Evolutionary conservation across 2,329 filamentous ascomycete species (phyloP).

Genomic region (Chrysoporthe austroafricana): DNA sequence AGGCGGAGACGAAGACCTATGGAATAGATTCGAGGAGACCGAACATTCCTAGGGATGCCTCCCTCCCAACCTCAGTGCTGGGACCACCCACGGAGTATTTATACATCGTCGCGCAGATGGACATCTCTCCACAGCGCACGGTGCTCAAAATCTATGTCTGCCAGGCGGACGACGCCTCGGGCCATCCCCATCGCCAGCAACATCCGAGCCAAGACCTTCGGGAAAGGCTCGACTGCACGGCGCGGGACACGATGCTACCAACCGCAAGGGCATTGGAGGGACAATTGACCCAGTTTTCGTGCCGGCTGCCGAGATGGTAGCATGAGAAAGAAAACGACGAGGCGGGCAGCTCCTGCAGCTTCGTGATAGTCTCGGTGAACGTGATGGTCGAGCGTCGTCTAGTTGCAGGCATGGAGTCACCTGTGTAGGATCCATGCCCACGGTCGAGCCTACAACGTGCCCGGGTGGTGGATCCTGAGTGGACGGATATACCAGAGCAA

Average conservation of each 20-base stretch:
- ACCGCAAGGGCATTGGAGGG: neutral
- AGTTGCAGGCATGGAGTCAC: slow-evolving; percentile 7
- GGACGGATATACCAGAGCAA: slow-evolving; percentile 1
- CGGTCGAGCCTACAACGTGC: slow-evolving; percentile 10
- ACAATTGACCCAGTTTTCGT: neutral
- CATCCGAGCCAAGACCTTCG: neutral
- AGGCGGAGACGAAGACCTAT: neutral
- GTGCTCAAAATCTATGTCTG: neutral
- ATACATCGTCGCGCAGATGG: neutral
- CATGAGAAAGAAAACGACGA: neutral
- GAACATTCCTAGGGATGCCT: neutral
- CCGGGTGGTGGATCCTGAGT: slow-evolving; percentile 11
- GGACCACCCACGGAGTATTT: neutral
- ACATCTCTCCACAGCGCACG: neutral
- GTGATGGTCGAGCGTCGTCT: neutral
- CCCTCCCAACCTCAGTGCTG: neutral
- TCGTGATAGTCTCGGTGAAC: slow-evolving; percentile 9
- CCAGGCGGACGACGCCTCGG: neutral
- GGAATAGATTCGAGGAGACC: neutral
- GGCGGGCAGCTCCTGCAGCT: neutral
- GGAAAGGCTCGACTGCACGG: neutral
- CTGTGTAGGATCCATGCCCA: neutral
- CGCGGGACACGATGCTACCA: slow-evolving; percentile 15
- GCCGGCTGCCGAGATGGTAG: slow-evolving; percentile 2
- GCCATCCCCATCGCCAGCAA: neutral